These are phyloP conservation scores for Puccinia horiana DNA, from an alignment of 1,284 basidiomycete species.

Conservation along the genomic window DNA sequence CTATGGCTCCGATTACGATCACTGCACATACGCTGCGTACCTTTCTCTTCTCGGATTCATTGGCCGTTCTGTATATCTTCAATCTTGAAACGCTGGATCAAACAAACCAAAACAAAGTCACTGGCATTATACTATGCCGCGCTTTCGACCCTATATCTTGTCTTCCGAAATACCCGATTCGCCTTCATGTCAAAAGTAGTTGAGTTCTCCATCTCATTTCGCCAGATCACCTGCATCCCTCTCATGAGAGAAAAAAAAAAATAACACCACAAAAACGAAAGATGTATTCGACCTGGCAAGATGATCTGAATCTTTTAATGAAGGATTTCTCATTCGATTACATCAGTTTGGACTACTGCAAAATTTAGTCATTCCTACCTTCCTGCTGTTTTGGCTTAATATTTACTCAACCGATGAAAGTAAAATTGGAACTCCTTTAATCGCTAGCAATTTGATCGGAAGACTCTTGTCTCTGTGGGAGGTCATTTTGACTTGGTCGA, in stretches of 20 bases:
- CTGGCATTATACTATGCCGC: conserved; percentile 53
- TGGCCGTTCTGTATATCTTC: not conserved
- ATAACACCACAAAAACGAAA: no score
- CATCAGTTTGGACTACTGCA: conserved; percentile 51
- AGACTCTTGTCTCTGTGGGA: conserved; percentile 69
- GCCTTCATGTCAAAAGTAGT: conserved; percentile 48
- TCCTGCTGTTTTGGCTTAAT: conserved; percentile 76
- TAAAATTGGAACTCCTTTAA: conserved; percentile 61
- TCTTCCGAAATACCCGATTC: conserved; percentile 53
- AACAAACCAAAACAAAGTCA: conserved; percentile 4
- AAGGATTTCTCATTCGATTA: conserved; percentile 50
- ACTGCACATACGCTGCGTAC: not conserved
- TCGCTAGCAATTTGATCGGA: conserved; percentile 56
- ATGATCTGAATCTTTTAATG: not conserved
- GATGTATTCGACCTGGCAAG: not conserved
- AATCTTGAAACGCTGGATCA: not conserved
- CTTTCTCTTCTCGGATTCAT: not conserved
- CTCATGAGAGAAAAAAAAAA: not conserved
- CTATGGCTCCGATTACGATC: not conserved
- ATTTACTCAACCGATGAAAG: conserved; percentile 63
- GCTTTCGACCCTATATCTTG: conserved; percentile 53
- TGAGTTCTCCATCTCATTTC: not conserved
- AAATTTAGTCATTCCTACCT: conserved; percentile 70
- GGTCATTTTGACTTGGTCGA: conserved; percentile 68
- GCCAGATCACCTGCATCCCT: not conserved